Evolutionary conservation across 169 alveolate genomes (phyloP), one percentile per base, ranked within the genome.

Genomic region (Plasmodium billcollinsi): DNA sequence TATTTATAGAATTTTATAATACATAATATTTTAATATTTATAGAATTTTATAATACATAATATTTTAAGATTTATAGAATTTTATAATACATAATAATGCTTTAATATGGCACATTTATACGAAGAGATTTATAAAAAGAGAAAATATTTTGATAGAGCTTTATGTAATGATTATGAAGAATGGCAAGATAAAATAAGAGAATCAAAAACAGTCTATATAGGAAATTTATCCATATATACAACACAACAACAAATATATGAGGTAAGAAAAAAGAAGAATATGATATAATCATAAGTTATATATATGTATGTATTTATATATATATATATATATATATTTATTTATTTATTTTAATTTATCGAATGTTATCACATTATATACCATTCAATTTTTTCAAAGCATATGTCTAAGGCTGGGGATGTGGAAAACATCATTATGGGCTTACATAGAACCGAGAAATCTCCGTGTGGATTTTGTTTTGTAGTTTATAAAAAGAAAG

Each of bases 381-480:
- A 33, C 43, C 12, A 6, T 66, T 12, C 1, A 12, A 29, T 33
- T 50, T 45, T n/a, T 18, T 58, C 45, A 14, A 20, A 78, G 89
- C 89, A 78, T 26, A 78, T 78, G 89, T 33, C 62, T 29, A 80
- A 71, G 6, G 95, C 94, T 3, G 96, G 96, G 5, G 92, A 88
- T 12, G 93, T 94, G n/a, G 92, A 94, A 71, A 69, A 93, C 75
- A 86, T 94, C 33, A 93, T 92, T 7, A 73, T 94, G 93, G 96
- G 96, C 8, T 88, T 94, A 11, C 93, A 94, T 85, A 85, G 96
- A 50, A 92, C 92, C 11, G 93, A 91, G 65, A 91, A 92, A 29
- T 89, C 91, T 12, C 96, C 96, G 0, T 94, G 96, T 45, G 96
- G 96, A 1, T 94, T 94, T 75, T 94, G 95, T 29, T 94, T 94